These are phyloP conservation scores for Plasmopara halstedii DNA, from an alignment of 352 stramenopile species.

Conservation along the genomic window DNA sequence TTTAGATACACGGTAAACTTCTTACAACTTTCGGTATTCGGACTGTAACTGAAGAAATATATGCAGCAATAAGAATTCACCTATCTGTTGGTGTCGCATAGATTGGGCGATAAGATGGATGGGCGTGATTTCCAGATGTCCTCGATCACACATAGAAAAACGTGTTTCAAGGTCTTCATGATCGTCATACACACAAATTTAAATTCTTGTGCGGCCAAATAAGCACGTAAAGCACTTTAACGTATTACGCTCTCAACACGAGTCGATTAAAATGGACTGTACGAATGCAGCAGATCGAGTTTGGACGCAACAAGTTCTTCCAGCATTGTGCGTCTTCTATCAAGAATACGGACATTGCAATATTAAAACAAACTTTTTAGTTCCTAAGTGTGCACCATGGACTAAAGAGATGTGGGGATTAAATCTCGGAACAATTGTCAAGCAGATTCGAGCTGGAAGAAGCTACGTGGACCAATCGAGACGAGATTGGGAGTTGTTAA, in stretches of 20 bases:
- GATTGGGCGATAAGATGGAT: too few relatives aligned
- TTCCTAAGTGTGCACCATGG: conserved; percentile 15
- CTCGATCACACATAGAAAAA: too few relatives aligned
- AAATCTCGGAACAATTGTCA: conserved; percentile 20
- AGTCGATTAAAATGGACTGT: conserved; percentile 12
- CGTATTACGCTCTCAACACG: conserved; percentile 13
- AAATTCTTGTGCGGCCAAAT: too few relatives aligned
- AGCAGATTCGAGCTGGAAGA: conserved; percentile 8
- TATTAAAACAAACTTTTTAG: conserved; percentile 11
- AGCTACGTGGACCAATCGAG: conserved; percentile 12
- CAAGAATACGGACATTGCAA: conserved; percentile 18
- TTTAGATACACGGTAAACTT: too few relatives aligned
- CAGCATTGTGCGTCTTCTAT: conserved; percentile 11
- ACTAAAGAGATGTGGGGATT: conserved; percentile 10
- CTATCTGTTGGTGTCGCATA: too few relatives aligned
- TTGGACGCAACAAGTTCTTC: conserved; percentile 20
- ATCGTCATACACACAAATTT: too few relatives aligned
- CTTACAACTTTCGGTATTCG: too few relatives aligned
- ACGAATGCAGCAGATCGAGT: conserved; percentile 14
- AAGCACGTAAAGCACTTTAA: too few relatives aligned
- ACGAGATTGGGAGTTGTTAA: conserved; percentile 5
- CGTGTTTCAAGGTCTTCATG: too few relatives aligned
- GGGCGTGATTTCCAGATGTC: too few relatives aligned
- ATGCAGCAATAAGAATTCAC: too few relatives aligned
- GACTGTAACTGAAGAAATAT: too few relatives aligned